Base-by-base conservation (phyloP, 306 rosid species). In the Prunus salicina region DNA sequence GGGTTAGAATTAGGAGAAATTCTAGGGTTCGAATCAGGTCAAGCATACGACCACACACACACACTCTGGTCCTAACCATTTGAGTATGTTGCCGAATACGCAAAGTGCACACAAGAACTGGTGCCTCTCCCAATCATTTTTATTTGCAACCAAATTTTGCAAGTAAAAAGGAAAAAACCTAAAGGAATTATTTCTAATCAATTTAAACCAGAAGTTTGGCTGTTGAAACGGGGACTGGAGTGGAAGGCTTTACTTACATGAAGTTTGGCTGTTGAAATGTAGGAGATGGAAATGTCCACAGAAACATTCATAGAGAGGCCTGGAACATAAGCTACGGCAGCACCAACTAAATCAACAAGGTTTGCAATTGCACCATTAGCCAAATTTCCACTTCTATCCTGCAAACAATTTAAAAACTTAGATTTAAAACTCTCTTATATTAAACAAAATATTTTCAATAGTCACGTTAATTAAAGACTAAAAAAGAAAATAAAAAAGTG, bases 211-310 rank as follows among this genome's bases (percentile, higher is more conserved):
- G 41, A 32, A 78, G 78, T 64, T 77, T 69, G 38, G 95, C 96
- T 55, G 81, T 38, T 24, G 96, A 82, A 38, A 92, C n/a, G 45
- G 2, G 15, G 32, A 38, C 20, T 1, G 11, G 27, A 38, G n/a
- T 27, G 24, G 52, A 19, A 56, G 56, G 66, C 13, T 46, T 47
- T 52, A 27, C 98, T 87, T 82, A 92, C 98, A 57, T 76, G 58
- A 32, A 78, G 78, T 64, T 77, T 69, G 38, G 95, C 96, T 55
- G 81, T 38, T 24, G 96, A 82, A 38, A 92, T 76, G 77, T 67
- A 87, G 12, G 93, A 85, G 82, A 94, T 88, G 50, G 97, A 90
- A 89, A 94, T 92, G 74, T 92, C 97, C 60, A 92, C 91, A 3
- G 97, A 92, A 80, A 94, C 92, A 83, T 82, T 85, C 87, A 84